Evolutionary conservation across 2,329 filamentous ascomycete species (phyloP), one percentile per base, ranked within the genome.

Genomic region (Colletotrichum sp.): DNA sequence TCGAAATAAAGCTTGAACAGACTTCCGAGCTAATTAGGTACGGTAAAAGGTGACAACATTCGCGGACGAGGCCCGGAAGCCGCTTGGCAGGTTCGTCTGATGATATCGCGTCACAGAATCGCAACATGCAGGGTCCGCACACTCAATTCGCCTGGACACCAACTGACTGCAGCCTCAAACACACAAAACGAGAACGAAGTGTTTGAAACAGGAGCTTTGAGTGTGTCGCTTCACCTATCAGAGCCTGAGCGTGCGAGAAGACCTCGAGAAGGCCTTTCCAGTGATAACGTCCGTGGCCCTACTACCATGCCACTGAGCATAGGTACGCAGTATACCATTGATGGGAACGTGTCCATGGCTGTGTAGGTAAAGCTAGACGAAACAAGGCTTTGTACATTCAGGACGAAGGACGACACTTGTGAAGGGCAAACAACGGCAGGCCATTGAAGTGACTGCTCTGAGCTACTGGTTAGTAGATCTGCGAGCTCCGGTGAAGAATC

Each of bases 391-490:
- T 13, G 6, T 52, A n/a, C 3, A 21, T 21, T 21, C 44, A 12
- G 4, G n/a, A n/a, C n/a, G n/a, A n/a, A n/a, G n/a, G 8, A 21
- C 3, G 2, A 13, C 6, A 21, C 6, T 3, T 13, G 10, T 7
- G 39, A n/a, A n/a, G 9, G 8, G 1, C 1, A 21, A 4, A 10
- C 10, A 4, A 13, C 4, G 10, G n/a, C n/a, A 52, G 9, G 6
- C 0, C 44, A 21, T 3, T 21, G 6, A 21, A 6, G 10, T n/a
- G 1, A 21, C 10, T 13, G 10, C 6, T 52, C n/a, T 6, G 0
- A 21, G 15, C 0, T 0, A 49, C 5, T 13, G 18, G n/a, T 7
- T 0, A 21, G 3, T 0, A 13, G 6, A 6, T 49, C 6, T 10
- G 5, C n/a, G 3, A 13, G 12, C 6, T 5, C 10, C 6, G 0